Percentiles rank a stretch among this genome's conserved stretches.
Conservation (phyloP, 176 grass and related monocot genomes). For the Saccharum spontaneum region DNA sequence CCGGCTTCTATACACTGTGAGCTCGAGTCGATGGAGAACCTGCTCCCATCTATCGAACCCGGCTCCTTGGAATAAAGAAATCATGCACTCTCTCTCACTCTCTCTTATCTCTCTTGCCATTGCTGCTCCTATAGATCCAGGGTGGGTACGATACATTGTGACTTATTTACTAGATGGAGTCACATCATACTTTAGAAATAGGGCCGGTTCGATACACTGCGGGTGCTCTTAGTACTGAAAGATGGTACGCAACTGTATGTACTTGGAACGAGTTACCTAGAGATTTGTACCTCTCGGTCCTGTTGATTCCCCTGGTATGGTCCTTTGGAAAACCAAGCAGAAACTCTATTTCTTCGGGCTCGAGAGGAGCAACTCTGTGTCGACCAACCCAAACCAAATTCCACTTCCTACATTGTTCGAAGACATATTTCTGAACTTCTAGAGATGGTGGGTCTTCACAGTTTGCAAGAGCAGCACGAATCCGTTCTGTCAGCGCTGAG, state of each 20-base stretch:
- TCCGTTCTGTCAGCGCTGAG: conserved; percentile 49
- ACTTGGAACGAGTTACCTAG: conserved; percentile 84
- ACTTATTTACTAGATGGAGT: too few relatives aligned
- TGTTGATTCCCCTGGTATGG: conserved; percentile 16
- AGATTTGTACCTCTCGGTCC: neutral
- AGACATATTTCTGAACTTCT: conserved; percentile 44
- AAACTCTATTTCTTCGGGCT: conserved; percentile 50
- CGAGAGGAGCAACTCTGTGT: conserved; percentile 70
- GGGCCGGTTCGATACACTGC: too few relatives aligned
- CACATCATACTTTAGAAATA: too few relatives aligned
- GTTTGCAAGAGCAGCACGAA: conserved; percentile 32
- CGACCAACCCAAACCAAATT: conserved; percentile 75
- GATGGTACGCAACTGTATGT: conserved; percentile 71
- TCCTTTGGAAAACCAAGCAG: neutral
- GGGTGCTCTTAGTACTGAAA: conserved; percentile 61
- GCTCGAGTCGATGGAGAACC: too few relatives aligned
- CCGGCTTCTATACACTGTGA: too few relatives aligned
- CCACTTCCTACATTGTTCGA: conserved; percentile 74
- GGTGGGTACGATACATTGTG: too few relatives aligned
- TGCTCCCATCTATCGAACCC: too few relatives aligned
- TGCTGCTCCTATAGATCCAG: too few relatives aligned
- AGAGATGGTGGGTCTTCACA: conserved; percentile 33
- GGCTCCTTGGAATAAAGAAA: too few relatives aligned
- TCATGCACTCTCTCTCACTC: too few relatives aligned
- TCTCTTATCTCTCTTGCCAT: too few relatives aligned